Base-by-base conservation (phyloP, 2,329 filamentous ascomycete genomes). In the Fusarium drepaniforme region DNA sequence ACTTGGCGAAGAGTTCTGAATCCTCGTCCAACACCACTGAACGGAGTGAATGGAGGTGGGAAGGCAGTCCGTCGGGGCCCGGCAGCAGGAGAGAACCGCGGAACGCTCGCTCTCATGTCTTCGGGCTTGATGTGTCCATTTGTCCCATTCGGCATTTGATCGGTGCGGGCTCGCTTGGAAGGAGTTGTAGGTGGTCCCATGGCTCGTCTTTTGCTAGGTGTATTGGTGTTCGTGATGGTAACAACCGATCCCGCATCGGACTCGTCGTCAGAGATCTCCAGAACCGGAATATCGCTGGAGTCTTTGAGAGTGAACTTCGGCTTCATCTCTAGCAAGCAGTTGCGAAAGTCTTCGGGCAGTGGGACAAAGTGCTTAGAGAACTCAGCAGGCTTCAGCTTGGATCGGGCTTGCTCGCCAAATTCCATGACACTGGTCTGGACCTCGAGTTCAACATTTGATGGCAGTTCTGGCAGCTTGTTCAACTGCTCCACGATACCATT, bases 361-460 rank as follows among this genome's bases (percentile, higher is more conserved):
- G 80, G 80, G 0, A 88, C 86, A 9, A 90, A 87, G 1, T 78
- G 70, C 11, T 82, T 83, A 15, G 82, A 82, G 59, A 89, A 90
- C 1, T 85, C 80, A 6, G 86, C 84, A 44, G 77, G 77, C 12
- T 68, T 72, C 8, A 87, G 87, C 23, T 88, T 85, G 8, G 94
- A 82, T 1, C 91, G 84, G 0, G 84, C 83, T 6, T 88, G 85
- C 0, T 85, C 83, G 0, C 89, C 87, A 70, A 96, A 92, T 0
- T 84, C 84, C 15, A 86, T 84, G 0, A 96, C 80, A 13, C 90
- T 89, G 3, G 88, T 87, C 23, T 88, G 88, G 0, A 97, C 87
- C 12, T 91, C 90, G 0, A 91, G 85, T n/a, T 91, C 88, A 0
- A 95, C 89, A 51, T 95, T 94, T 0, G 85, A 82, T 0, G 93